Evolutionary conservation across 352 stramenopile species (phyloP).

Genomic region (Phytophthora sp.): DNA sequence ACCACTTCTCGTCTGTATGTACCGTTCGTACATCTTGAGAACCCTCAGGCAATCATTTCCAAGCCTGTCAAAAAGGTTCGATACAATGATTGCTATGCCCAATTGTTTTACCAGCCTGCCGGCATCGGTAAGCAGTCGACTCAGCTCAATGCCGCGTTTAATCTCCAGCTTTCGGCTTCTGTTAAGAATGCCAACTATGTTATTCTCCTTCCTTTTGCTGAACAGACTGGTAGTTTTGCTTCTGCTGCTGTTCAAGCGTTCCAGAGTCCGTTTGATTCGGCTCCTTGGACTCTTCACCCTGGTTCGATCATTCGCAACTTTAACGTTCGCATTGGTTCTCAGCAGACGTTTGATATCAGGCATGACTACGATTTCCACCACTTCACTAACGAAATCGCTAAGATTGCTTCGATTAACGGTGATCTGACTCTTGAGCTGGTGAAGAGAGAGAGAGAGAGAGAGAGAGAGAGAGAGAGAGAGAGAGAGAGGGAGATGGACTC

Average conservation of each 20-base stretch:
- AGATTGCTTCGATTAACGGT: slow-evolving; percentile 21
- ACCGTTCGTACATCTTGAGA: too few species aligned
- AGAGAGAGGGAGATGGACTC: too few species aligned
- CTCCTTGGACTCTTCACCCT: slow-evolving; percentile 1
- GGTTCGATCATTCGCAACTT: neutral
- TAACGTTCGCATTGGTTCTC: neutral
- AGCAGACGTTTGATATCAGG: neutral
- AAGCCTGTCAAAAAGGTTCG: too few species aligned
- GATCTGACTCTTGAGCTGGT: slow-evolving; percentile 1
- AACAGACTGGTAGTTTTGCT: neutral
- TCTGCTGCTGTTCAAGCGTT: neutral
- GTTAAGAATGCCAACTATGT: slow-evolving; percentile 6
- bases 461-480: too few species aligned
- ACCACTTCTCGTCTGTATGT: too few species aligned
- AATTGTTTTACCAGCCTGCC: slow-evolving; percentile 8
- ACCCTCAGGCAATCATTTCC: too few species aligned
- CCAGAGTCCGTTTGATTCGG: neutral
- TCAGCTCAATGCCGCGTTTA: neutral
- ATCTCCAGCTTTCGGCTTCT: too few species aligned
- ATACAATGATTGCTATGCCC: slow-evolving; percentile 7
- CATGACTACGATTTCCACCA: too few species aligned
- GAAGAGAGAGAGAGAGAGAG: too few species aligned
- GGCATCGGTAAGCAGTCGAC: neutral
- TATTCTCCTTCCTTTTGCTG: neutral
- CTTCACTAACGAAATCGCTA: neutral